Conservation (phyloP, 2,329 filamentous ascomycete genomes). For the Acrocalymma vagum region DNA sequence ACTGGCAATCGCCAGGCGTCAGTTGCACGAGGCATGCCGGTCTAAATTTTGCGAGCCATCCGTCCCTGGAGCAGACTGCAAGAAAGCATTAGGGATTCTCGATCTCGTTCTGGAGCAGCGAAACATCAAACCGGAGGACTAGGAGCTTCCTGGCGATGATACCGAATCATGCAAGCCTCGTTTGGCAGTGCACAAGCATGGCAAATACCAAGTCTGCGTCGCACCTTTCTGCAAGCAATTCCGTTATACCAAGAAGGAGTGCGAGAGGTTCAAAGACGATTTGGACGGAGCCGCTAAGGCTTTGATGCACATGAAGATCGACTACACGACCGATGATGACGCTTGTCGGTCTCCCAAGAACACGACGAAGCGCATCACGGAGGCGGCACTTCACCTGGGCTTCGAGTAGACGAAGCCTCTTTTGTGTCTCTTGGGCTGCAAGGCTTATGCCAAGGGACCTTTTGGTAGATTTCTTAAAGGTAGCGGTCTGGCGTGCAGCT, state of each 20-base stretch:
- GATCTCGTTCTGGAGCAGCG: no score
- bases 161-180: not conserved
- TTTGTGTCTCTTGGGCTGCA: conserved; percentile 2
- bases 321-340: conserved; percentile 11
- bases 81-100: no score
- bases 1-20: not conserved
- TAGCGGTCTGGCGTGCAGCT: conserved; percentile 1
- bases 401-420: not conserved
- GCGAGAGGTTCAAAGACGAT: conserved; percentile 3
- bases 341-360: conserved; percentile 2
- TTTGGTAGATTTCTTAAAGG: conserved; percentile 1
- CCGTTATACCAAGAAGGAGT: not conserved
- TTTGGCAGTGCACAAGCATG: not conserved
- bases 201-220: not conserved
- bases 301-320: not conserved
- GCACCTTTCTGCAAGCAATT: not conserved
- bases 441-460: no score
- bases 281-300: not conserved
- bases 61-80: no score
- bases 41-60: no score
- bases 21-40: no score
- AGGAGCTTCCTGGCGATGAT: no score
- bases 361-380: no score
- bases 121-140: no score
- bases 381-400: not conserved